Evolutionary conservation across 768 basidiomycete species (phyloP).

Genomic region (Pleurotus tuber-regium): DNA sequence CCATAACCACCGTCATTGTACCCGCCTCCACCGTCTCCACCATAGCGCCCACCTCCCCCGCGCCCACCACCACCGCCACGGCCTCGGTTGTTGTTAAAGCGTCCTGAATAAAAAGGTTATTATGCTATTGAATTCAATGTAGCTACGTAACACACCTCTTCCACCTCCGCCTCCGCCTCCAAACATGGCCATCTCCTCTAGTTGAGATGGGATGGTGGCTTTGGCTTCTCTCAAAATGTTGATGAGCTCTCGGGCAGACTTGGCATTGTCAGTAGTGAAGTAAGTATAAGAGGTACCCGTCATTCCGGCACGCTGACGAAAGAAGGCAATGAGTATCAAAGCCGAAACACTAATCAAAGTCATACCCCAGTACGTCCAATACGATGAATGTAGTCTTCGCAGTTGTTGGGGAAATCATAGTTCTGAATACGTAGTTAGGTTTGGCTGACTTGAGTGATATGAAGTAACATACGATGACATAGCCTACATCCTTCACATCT

Average conservation of each 20-base stretch:
- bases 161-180: conserved; percentile 79
- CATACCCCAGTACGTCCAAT: conserved; percentile 94
- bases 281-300: conserved; percentile 93
- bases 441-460: not conserved
- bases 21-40: conserved; percentile 42
- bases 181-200: conserved; percentile 91
- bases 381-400: conserved; percentile 98
- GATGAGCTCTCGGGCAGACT: conserved; percentile 90
- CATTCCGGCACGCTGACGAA: conserved; percentile 77
- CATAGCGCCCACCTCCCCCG: conserved; percentile 41
- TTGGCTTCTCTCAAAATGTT: conserved; percentile 86
- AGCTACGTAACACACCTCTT: no score
- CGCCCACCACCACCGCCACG: conserved; percentile 41
- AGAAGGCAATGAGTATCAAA: conserved; percentile 17
- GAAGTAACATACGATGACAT: conserved; percentile 77
- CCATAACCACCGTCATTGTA: conserved; percentile 39
- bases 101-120: conserved; percentile 41
- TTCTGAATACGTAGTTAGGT: conserved; percentile 58
- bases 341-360: not conserved
- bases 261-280: conserved; percentile 95
- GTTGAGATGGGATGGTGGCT: conserved; percentile 78
- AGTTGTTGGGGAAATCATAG: conserved; percentile 97
- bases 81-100: conserved; percentile 48
- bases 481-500: conserved; percentile 99
- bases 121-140: no score